Conservation (phyloP, 371 early-diverging fungal genomes). For the Syncephalastrum racemosum region DNA sequence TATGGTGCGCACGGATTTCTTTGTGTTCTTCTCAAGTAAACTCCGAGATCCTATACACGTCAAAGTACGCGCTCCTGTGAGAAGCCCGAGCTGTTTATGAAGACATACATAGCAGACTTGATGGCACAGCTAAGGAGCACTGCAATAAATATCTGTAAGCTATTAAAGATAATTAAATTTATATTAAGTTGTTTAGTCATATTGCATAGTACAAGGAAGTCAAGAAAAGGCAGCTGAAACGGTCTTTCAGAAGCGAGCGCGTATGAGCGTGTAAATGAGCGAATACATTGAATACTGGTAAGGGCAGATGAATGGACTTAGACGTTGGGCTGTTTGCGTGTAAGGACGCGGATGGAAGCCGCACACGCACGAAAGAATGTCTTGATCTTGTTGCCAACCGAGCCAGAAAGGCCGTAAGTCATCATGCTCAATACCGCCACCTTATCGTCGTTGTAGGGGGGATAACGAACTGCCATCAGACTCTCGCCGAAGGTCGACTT, state of each 20-base stretch:
- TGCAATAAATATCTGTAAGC: no score
- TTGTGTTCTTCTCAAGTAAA: no score
- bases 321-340: conserved; percentile 10
- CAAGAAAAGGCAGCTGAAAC: background rate
- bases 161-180: no score
- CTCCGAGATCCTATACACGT: no score
- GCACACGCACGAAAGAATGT: conserved; percentile 19
- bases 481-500: conserved; percentile 50
- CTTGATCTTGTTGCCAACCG: conserved; percentile 28
- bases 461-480: conserved; percentile 47
- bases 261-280: background rate
- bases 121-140: no score
- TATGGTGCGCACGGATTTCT: no score
- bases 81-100: no score
- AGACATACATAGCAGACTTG: no score
- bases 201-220: background rate
- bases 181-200: no score
- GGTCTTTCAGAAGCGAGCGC: background rate
- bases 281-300: background rate
- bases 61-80: no score
- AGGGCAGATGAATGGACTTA: conserved; percentile 2
- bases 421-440: conserved; percentile 20
- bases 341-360: conserved; percentile 15
- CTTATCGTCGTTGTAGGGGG: conserved; percentile 46
- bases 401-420: conserved; percentile 21